Base-by-base conservation (phyloP, 2,329 filamentous ascomycete species). In the Karstenula rhodostoma region DNA sequence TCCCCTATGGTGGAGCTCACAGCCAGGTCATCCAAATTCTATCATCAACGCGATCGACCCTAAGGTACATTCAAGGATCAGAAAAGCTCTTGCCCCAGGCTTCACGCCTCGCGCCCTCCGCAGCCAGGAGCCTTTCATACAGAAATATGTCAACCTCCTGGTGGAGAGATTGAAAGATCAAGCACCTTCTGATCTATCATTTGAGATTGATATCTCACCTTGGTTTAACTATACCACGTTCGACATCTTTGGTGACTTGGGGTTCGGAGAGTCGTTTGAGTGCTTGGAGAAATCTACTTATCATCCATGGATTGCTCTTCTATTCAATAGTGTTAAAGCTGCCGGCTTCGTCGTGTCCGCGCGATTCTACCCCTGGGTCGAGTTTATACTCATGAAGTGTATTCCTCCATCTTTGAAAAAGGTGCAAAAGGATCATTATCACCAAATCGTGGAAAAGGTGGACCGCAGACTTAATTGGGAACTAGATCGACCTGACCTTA, bases 241-340 rank as follows among this genome's bases (percentile, higher is more conserved):
- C 25, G 62, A 64, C 32, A 52, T 64, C 9, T 56, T 66, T 60
- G 80, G 79, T n/a, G 80, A 81, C 65, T 75, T 85, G 32, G 81
- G 83, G 0, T 85, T 85, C 63, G 83, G 83, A 0, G 78, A 81
- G 4, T 77, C 81, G 9, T 81, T 80, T 58, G 65, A 68, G 25
- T 77, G 75, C 46, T 61, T 81, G 2, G 62, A 69, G 23, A 60
- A 69, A 3, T 63, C 59, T 1, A 50, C 67, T 6, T 75, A 75
- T 53, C 69, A 78, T 57, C 69, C 70, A 5, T 79, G 73, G 71
- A 72, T 79, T 4, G 53, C 56, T 4, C 64, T 69, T 43, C 58
- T 78, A 4, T 53, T 53, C 35, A 50, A 57, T 23, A 17, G 22
- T 7, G 13, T 57, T 3, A 57, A 60, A 22, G 23, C 44, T 2